Base-by-base conservation (phyloP, 2,329 filamentous ascomycete species). In the Acarospora socialis region DNA sequence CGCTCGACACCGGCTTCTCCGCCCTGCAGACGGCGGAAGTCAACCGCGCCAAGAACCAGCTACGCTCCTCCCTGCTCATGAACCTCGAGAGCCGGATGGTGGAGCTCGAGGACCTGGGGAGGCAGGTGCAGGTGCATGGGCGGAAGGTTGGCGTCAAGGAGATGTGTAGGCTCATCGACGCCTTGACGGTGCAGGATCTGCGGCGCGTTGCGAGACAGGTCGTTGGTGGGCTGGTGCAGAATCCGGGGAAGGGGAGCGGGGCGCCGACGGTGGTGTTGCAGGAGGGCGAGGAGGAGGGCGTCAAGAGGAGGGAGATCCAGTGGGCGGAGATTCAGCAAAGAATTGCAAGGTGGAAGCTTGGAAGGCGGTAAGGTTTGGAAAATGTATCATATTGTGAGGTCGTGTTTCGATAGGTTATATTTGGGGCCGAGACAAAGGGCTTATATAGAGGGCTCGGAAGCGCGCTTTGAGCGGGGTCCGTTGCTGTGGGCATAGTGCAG, bases 71-170 rank as follows among this genome's bases (percentile, higher is more conserved):
- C 35, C 65, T 98, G 23, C 69, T 98, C 30, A 98, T 98, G 90
- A 98, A 98, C 59, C 72, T 98, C 17, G 90, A 98, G 61, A 84
- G 76, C 45, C 71, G 90, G 38, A 94, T 98, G 84, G 84, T 98
- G 7, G 90, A 95, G 61, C 70, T 98, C 5, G 90, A 98, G 58
- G 90, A 98, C 53, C 68, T 98, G 0, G 90, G 90, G 14, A 66
- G 90, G 40, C 87, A 94, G 54, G 83, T 98, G 7, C 90, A 95
- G 62, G 82, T 94, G n/a, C 86, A 95, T 52, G 90, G 87, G 14
- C 72, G 74, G 43, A 93, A 94, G 61, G 73, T 95, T 5, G 80
- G 87, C 2, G 86, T 94, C 5, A 73, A 73, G 43, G 86, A 95
- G 52, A 95, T 98, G 87, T 93, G 87, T 51, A 63, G 63, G 30